These are phyloP conservation scores for Nakaseomyces kungkrabaensis DNA, from an alignment of 1,139 yeast genomes.

Conservation along the genomic window DNA sequence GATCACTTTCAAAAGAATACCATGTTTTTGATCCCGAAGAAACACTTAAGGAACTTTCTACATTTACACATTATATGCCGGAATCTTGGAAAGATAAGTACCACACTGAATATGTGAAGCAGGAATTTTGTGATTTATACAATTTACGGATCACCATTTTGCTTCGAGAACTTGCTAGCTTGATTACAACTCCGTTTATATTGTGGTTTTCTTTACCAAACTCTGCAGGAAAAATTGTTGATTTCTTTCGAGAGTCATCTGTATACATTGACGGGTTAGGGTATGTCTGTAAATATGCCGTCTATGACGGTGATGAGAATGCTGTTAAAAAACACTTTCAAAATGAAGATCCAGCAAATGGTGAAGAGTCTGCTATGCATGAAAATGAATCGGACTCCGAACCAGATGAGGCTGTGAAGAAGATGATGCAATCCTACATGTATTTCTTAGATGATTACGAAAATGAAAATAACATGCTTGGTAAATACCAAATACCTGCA, in stretches of 20 bases:
- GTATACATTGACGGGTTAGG: slow-evolving; percentile 93
- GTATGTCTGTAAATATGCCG: slow-evolving; percentile 87
- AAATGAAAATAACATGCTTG: slow-evolving; percentile 31
- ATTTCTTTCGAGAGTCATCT: slow-evolving; percentile 81
- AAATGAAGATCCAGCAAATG: neutral
- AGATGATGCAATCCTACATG: slow-evolving; percentile 85
- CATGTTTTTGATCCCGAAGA: slow-evolving; percentile 86
- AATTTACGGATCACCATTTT: slow-evolving; percentile 66
- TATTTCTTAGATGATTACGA: slow-evolving; percentile 81
- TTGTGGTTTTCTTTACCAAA: slow-evolving; percentile 75
- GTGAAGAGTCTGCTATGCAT: slow-evolving; percentile 1
- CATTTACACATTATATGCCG: slow-evolving; percentile 85
- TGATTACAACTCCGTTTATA: slow-evolving; percentile 76
- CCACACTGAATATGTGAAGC: slow-evolving; percentile 75
- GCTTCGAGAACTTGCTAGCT: slow-evolving; percentile 67
- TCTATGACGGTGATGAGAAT: slow-evolving; percentile 67
- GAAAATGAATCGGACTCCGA: slow-evolving; percentile 10
- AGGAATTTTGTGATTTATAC: slow-evolving; percentile 71
- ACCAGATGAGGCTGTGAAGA: slow-evolving; percentile 56
- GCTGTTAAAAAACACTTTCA: slow-evolving; percentile 25
- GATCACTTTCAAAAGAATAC: slow-evolving; percentile 51
- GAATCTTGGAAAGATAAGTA: slow-evolving; percentile 73
- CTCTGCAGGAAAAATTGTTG: slow-evolving; percentile 65
- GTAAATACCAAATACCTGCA: slow-evolving; percentile 27
- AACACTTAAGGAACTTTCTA: slow-evolving; percentile 64